phyloP scores from a whole-genome alignment of 495 filamentous ascomycete genomes.

The Massariosphaeria phaeospora region DNA sequence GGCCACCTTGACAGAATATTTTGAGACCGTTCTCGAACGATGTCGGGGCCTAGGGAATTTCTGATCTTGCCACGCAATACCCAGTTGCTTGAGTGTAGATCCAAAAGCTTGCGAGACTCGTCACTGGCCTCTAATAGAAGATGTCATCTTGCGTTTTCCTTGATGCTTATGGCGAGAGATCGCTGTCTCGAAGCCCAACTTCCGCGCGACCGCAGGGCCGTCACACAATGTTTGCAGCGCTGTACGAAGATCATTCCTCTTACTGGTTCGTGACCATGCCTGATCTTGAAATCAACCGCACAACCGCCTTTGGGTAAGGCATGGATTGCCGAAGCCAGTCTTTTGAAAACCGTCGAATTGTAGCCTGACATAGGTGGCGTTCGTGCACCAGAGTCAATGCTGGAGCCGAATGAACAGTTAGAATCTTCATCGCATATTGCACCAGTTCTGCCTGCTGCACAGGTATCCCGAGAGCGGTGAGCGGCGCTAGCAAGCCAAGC shows the following conservation, averaged over 20 bases:
- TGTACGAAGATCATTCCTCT: constrained; percentile 5
- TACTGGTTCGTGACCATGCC: constrained; percentile 3
- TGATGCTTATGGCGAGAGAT: constrained; percentile 3
- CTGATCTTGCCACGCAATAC: neutral
- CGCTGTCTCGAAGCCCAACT: constrained; percentile 20
- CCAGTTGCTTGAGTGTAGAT: neutral
- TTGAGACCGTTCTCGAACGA: neutral
- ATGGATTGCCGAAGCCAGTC: constrained; percentile 10
- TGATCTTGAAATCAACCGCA: constrained; percentile 19
- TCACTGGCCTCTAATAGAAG: neutral
- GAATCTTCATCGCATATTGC: too few relatives aligned
- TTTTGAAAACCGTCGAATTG: constrained; percentile 1
- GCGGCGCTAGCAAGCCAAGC: constrained; percentile 3
- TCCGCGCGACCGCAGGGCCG: constrained; percentile 25
- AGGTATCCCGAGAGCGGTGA: too few relatives aligned
- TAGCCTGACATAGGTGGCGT: constrained; percentile 13
- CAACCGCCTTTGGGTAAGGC: constrained; percentile 9
- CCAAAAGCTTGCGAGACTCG: neutral
- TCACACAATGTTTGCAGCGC: neutral
- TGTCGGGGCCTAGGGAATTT: too few relatives aligned
- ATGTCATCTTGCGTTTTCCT: constrained; percentile 18
- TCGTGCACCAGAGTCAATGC: neutral
- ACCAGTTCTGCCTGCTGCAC: too few relatives aligned
- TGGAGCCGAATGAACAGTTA: neutral
- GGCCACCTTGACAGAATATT: neutral